Conservation (phyloP, 352 stramenopile genomes). For the Pythium utonaiense region DNA sequence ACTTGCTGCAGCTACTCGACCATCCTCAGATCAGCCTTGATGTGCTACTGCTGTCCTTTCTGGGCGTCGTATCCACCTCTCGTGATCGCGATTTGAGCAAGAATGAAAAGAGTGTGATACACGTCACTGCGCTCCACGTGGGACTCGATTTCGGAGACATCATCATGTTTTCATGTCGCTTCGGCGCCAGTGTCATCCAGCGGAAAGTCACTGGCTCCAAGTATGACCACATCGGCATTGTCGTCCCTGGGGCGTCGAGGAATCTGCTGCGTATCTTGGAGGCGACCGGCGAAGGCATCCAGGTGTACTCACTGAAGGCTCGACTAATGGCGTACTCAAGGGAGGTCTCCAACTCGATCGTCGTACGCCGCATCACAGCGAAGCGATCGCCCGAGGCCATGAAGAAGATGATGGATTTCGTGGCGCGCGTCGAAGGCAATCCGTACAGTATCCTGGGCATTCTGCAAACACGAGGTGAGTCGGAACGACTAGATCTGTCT, state of each 20-base stretch:
- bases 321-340: slow-evolving; percentile 74
- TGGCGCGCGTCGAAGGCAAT: slow-evolving; percentile 70
- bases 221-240: slow-evolving; percentile 81
- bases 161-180: slow-evolving; percentile 77
- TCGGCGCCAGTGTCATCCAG: slow-evolving; percentile 73
- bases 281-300: slow-evolving; percentile 73
- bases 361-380: slow-evolving; percentile 50
- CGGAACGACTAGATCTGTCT: slow-evolving; percentile 26
- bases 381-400: slow-evolving; percentile 43
- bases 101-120: slow-evolving; percentile 57
- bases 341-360: slow-evolving; percentile 81
- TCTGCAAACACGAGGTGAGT: slow-evolving; percentile 50
- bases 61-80: slow-evolving; percentile 68
- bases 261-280: slow-evolving; percentile 75
- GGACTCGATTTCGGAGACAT: slow-evolving; percentile 69
- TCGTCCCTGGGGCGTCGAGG: slow-evolving; percentile 58
- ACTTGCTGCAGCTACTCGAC: slow-evolving; percentile 47
- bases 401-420: slow-evolving; percentile 47
- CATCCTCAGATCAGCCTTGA: slow-evolving; percentile 48
- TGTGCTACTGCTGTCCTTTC: slow-evolving; percentile 70
- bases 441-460: slow-evolving; percentile 83
- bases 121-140: slow-evolving; percentile 74
- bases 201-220: slow-evolving; percentile 76
- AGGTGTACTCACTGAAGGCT: slow-evolving; percentile 75
- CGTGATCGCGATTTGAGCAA: slow-evolving; percentile 59